Percentiles rank a stretch among this genome's conserved stretches.
phyloP scores from a whole-genome alignment of 2,329 filamentous ascomycete genomes.

The Scorias spongiosa region DNA sequence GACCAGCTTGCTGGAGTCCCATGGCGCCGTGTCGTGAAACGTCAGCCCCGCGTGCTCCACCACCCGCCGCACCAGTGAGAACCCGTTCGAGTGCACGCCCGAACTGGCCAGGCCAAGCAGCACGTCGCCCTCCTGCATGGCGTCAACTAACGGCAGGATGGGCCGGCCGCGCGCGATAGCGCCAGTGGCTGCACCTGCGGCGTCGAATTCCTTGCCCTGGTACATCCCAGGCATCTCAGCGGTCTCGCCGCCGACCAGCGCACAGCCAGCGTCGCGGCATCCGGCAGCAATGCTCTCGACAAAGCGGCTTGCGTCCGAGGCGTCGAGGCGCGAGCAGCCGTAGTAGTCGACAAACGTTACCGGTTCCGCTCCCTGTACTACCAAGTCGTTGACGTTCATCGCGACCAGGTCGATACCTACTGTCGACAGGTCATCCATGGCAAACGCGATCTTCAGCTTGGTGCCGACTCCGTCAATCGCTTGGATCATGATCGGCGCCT shows the following conservation, averaged over 20 bases:
- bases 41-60: constrained; percentile 57
- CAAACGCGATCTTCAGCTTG: constrained; percentile 90
- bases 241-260: constrained; percentile 91
- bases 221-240: constrained; percentile 98
- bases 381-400: constrained; percentile 97
- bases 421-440: constrained; percentile 77
- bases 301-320: constrained; percentile 65
- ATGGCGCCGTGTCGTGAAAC: constrained; percentile 63
- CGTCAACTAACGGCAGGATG: constrained; percentile 58
- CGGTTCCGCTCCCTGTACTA: constrained; percentile 89
- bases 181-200: constrained; percentile 77
- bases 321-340: constrained; percentile 76
- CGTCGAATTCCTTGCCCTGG: constrained; percentile 76
- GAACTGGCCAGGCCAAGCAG: constrained; percentile 73
- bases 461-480: constrained; percentile 95
- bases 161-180: constrained; percentile 51
- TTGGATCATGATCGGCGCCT: constrained; percentile 70
- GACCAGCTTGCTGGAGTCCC: constrained; percentile 46
- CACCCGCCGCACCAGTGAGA: constrained; percentile 88
- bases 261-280: constrained; percentile 71
- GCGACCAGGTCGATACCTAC: constrained; percentile 94
- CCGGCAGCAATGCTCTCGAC: constrained; percentile 81
- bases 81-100: constrained; percentile 91
- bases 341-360: constrained; percentile 98
- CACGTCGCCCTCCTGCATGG: constrained; percentile 71